Evolutionary conservation across 2,329 filamentous ascomycete genomes (phyloP), one percentile per base, ranked within the genome.

Genomic region (Colletotrichum lupini): DNA sequence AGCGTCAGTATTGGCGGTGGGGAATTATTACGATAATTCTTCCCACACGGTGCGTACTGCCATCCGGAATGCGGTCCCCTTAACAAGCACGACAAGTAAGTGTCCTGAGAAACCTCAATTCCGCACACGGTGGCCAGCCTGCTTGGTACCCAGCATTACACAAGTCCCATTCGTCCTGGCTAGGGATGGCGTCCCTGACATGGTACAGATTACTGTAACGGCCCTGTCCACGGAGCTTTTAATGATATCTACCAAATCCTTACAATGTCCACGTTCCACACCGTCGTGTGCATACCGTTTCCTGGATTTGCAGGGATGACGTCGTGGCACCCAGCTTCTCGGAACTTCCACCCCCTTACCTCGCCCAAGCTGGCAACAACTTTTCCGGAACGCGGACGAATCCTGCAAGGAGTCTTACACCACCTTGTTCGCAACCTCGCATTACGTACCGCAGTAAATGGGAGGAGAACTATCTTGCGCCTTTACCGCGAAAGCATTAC

Each of bases 281-380:
- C 35, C 28, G 37, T 42, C 62, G 32, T 53, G 46, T 9, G 26
- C 22, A 53, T 61, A 56, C 42, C 42, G 4, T 55, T 49, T 57
- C 19, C 14, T 60, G 22, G 22, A 28, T 57, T 24, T 66, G 55
- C 67, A 65, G 59, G 70, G 70, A 35, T 72, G 56, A 65, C 46
- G 60, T 70, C 67, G 55, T 46, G 49, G 53, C 53, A 70, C 60
- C 70, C 70, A 73, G 67, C 60, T 57, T 59, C 42, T 70, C 67
- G 67, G 70, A 65, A 65, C 19, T 57, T 32, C 53, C 53, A 60
- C 59, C 32, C 64, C 58, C 42, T 30, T 19, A 32, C 57, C 32
- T 55, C 59, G 58, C 12, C 56, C n/a, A 63, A 46, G 56, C 57
- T 62, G n/a, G 42, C 52, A 42, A 46, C 9, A 26, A 16, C 12